Evolutionary conservation across 2,329 filamentous ascomycete genomes (phyloP).

Genomic region (Alternaria viburni): DNA sequence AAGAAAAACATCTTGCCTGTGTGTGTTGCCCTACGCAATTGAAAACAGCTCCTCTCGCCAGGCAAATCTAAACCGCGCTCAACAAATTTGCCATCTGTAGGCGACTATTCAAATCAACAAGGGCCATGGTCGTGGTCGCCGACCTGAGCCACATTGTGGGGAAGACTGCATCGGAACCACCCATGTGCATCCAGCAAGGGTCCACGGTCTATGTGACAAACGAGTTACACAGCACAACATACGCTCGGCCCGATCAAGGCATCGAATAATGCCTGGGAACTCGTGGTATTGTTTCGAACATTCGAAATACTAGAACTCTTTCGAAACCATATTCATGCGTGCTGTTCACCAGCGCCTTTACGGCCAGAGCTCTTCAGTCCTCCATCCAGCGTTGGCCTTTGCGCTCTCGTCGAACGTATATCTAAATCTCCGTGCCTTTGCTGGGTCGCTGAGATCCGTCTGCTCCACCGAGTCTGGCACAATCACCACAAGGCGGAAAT

Average conservation of each 20-base stretch:
- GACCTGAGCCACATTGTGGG: conserved; percentile 39
- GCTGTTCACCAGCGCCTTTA: conserved; percentile 13
- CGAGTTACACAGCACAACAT: conserved; percentile 1
- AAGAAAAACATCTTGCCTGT: neutral
- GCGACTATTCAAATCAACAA: neutral
- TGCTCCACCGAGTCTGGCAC: conserved; percentile 78
- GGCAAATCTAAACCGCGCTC: neutral
- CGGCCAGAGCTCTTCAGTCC: conserved; percentile 50
- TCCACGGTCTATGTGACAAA: neutral
- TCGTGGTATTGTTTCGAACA: neutral
- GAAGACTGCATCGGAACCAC: conserved; percentile 13
- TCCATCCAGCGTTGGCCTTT: conserved; percentile 62
- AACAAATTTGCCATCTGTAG: neutral
- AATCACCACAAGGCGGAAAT: conserved; percentile 89
- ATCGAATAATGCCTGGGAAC: neutral
- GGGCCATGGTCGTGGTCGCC: conserved; percentile 24
- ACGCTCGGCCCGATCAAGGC: neutral
- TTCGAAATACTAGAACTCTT: neutral
- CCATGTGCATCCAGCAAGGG: neutral
- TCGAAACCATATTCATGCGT: neutral
- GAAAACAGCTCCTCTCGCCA: too few species aligned
- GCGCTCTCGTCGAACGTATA: conserved; percentile 65
- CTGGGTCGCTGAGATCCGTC: conserved; percentile 72
- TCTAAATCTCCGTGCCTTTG: conserved; percentile 67
- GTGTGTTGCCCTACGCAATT: neutral